phyloP scores from a whole-genome alignment of 139 green algal genomes.

The Tetradesmus obliquus region DNA sequence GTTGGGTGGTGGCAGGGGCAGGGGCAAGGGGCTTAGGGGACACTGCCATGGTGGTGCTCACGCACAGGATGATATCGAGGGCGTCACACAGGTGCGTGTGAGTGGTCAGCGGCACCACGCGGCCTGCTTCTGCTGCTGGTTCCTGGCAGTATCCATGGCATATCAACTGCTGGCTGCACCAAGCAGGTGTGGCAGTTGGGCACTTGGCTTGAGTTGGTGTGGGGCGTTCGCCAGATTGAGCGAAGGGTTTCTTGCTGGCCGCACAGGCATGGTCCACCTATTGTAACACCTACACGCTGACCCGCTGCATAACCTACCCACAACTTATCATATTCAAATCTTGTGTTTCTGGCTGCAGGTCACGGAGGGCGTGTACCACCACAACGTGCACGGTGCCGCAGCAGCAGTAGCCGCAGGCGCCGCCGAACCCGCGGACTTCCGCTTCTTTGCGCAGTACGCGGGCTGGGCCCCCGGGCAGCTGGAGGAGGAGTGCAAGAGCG shows the following conservation, averaged over 20 bases:
- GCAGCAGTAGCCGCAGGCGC: conserved; percentile 5
- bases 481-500: conserved; percentile 28
- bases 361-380: conserved; percentile 34
- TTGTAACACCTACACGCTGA: too few species aligned
- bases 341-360: neutral
- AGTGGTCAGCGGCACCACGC: too few species aligned
- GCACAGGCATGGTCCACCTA: too few species aligned
- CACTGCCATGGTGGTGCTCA: conserved; percentile 42
- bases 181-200: too few species aligned
- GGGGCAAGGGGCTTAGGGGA: neutral
- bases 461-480: conserved; percentile 43
- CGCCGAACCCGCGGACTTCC: conserved; percentile 30
- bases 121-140: too few species aligned
- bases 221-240: too few species aligned
- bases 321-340: too few species aligned
- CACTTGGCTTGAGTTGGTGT: too few species aligned
- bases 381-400: conserved; percentile 32
- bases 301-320: too few species aligned
- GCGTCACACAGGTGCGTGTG: conserved; percentile 8
- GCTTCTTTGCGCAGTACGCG: conserved; percentile 47
- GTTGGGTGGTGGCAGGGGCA: neutral
- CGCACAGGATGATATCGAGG: conserved; percentile 26
- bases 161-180: too few species aligned
- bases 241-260: too few species aligned
- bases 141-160: too few species aligned